Conservation (phyloP, 305 asterid species). For the Solanum hybrid region DNA sequence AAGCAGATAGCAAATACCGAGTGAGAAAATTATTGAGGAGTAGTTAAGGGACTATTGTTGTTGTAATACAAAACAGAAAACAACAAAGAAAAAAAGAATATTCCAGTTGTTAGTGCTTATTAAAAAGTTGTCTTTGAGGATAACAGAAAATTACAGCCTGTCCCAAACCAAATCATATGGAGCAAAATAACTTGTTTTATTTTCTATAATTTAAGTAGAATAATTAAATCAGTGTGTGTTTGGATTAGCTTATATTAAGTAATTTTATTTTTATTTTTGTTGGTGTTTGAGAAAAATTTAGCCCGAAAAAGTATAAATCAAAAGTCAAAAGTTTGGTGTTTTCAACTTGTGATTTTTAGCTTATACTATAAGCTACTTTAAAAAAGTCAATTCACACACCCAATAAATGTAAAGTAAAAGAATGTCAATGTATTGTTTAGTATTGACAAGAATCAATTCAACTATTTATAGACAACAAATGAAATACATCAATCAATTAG, state of each 20-base stretch:
- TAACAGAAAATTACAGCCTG: neutral
- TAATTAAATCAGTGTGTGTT: no score
- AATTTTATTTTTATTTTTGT: no score
- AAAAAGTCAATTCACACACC: neutral
- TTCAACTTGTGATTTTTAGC: neutral
- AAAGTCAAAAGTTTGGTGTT: no score
- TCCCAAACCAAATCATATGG: neutral
- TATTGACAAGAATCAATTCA: neutral
- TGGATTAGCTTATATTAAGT: neutral
- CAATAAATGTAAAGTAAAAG: neutral
- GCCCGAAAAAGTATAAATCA: no score
- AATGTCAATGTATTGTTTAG: neutral
- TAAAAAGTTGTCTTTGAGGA: neutral
- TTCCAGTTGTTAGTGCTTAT: neutral
- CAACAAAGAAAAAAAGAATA: neutral
- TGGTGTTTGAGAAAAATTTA: neutral
- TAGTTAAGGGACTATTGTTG: neutral
- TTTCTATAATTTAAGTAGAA: neutral
- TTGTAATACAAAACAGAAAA: neutral
- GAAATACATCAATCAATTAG: neutral
- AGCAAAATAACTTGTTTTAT: neutral
- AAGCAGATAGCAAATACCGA: neutral
- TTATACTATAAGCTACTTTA: no score
- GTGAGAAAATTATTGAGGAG: neutral
- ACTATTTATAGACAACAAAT: neutral